Conservation (phyloP, 2,329 filamentous ascomycete species). For the Sphaerostilbella broomeana region DNA sequence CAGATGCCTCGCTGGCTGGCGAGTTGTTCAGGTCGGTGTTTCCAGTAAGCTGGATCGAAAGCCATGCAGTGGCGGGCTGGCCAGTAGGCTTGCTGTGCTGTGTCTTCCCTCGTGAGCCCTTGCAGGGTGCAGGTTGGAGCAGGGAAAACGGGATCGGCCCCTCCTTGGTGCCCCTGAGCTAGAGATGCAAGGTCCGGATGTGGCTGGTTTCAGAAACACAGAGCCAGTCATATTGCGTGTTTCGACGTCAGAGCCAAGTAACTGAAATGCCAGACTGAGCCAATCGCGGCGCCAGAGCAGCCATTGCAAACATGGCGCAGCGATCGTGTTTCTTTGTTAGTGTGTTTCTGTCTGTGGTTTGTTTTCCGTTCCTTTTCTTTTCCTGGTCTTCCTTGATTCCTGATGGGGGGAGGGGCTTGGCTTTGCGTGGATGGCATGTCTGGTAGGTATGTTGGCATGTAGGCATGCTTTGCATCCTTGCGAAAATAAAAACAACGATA, state of each 20-base stretch:
- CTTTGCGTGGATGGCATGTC: too few relatives aligned
- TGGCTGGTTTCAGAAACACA: conserved; percentile 13
- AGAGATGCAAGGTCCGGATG: conserved; percentile 10
- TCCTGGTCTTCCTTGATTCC: too few relatives aligned
- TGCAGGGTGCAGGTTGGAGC: not conserved
- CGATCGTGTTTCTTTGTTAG: conserved; percentile 1
- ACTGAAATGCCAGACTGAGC: conserved; percentile 8
- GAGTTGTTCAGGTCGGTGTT: not conserved
- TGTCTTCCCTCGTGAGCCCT: not conserved
- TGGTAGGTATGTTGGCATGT: too few relatives aligned
- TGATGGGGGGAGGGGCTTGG: too few relatives aligned
- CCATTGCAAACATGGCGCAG: conserved; percentile 6
- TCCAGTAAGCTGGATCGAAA: conserved; percentile 5
- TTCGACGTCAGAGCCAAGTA: conserved; percentile 2
- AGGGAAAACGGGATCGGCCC: not conserved
- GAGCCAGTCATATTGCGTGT: conserved; percentile 10
- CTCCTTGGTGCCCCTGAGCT: conserved; percentile 6
- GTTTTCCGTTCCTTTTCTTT: not conserved
- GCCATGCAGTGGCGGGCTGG: conserved; percentile 6
- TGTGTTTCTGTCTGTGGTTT: not conserved
- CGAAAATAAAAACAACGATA: too few relatives aligned
- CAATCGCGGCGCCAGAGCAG: conserved; percentile 11
- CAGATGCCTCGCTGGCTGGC: not conserved
- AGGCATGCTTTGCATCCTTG: too few relatives aligned
- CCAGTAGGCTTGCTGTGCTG: conserved; percentile 3